Conservation (phyloP, 768 basidiomycete genomes). For the Lactifluus echinatus region DNA sequence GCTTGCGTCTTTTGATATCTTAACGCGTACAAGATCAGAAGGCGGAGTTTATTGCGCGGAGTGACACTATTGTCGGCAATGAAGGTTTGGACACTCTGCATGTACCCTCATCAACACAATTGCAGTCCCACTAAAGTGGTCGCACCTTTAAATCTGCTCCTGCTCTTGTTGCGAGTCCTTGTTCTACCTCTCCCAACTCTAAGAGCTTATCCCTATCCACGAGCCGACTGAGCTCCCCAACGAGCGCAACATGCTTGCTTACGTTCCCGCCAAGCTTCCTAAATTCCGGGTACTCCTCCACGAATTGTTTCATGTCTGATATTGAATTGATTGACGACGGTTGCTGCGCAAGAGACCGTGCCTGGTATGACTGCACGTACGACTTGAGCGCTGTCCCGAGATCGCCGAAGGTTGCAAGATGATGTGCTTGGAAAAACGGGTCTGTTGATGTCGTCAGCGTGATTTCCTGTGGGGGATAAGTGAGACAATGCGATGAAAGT, state of each 20-base stretch:
- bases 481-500: conserved; percentile 1
- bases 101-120: background rate
- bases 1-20: conserved; percentile 89
- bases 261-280: conserved; percentile 95
- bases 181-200: conserved; percentile 90
- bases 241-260: conserved; percentile 95
- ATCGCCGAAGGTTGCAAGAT: conserved; percentile 92
- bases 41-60: conserved; percentile 73
- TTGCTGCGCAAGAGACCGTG: conserved; percentile 64
- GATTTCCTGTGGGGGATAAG: conserved; percentile 57
- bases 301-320: conserved; percentile 92
- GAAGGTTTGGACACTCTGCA: conserved; percentile 73
- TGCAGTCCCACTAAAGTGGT: background rate
- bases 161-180: conserved; percentile 87
- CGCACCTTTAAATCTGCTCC: conserved; percentile 81
- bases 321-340: conserved; percentile 88
- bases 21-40: conserved; percentile 88
- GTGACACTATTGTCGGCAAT: conserved; percentile 61
- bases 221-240: conserved; percentile 89
- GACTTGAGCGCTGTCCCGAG: conserved; percentile 84
- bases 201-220: conserved; percentile 81
- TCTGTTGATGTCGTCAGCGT: conserved; percentile 88
- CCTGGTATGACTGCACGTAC: conserved; percentile 91
- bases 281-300: conserved; percentile 98
- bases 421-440: conserved; percentile 86